A percentile compares a stretch with the other conserved stretches of the same genome.
phyloP scores from a whole-genome alignment of 441 rosid species.

The Croton laevigatus region DNA sequence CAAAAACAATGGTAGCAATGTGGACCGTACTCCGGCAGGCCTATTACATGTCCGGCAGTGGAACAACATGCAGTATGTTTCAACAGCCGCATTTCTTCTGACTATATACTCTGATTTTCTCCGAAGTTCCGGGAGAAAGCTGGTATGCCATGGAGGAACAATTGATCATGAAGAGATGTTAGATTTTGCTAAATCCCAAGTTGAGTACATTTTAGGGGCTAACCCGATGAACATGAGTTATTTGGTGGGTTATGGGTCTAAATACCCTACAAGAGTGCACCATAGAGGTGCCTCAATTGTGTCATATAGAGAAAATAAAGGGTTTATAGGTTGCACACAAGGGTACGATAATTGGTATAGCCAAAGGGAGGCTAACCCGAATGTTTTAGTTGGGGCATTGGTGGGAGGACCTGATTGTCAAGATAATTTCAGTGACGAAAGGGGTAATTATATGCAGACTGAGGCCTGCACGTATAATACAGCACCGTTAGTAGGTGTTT shows the following conservation, averaged over 20 bases:
- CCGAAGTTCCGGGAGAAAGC: constrained; percentile 29
- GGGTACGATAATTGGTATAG: constrained; percentile 86
- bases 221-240: constrained; percentile 92
- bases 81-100: constrained; percentile 76
- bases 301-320: constrained; percentile 68
- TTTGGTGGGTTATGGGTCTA: constrained; percentile 74
- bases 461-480: constrained; percentile 98
- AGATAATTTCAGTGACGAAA: constrained; percentile 61
- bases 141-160: constrained; percentile 46
- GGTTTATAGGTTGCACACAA: constrained; percentile 95
- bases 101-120: constrained; percentile 70
- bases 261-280: constrained; percentile 71
- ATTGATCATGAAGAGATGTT: constrained; percentile 51
- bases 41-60: constrained; percentile 79
- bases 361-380: constrained; percentile 62
- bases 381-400: constrained; percentile 77
- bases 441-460: constrained; percentile 76
- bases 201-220: constrained; percentile 74
- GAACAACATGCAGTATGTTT: constrained; percentile 97
- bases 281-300: constrained; percentile 87
- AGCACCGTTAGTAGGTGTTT: constrained; percentile 87
- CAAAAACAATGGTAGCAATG: constrained; percentile 58
- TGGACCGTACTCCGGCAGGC: constrained; percentile 71
- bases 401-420: constrained; percentile 81
- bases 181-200: constrained; percentile 65